These are phyloP conservation scores for Secale cereale DNA, from an alignment of 176 grass and related monocot species.

Conservation along the genomic window DNA sequence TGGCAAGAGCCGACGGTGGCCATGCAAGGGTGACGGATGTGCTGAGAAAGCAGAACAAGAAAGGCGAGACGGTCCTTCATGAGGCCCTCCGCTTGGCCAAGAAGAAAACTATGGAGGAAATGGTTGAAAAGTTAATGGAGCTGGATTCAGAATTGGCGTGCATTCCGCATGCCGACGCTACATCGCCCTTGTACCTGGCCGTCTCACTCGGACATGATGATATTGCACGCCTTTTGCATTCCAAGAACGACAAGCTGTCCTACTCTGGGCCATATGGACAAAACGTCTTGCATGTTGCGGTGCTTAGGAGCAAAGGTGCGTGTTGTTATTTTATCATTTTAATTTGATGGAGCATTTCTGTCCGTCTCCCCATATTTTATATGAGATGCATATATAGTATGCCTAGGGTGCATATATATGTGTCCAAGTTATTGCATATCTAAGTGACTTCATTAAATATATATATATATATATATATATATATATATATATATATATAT, in stretches of 20 bases:
- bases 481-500: too few species aligned
- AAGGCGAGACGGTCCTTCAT: not conserved
- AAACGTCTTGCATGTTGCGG: conserved; percentile 13
- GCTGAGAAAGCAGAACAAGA: not conserved
- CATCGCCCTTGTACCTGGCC: conserved; percentile 25
- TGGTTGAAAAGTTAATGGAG: not conserved
- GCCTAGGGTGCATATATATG: too few species aligned
- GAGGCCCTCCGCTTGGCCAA: not conserved
- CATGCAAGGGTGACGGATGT: not conserved
- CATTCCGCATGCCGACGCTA: not conserved
- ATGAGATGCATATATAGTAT: not conserved
- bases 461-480: too few species aligned
- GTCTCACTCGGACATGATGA: not conserved
- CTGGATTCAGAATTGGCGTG: not conserved
- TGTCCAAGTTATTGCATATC: too few species aligned
- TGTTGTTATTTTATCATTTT: not conserved
- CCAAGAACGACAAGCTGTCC: not conserved
- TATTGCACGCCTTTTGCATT: not conserved
- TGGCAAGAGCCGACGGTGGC: not conserved
- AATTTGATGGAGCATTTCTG: not conserved
- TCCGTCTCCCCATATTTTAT: not conserved
- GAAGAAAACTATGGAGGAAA: not conserved
- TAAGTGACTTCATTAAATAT: too few species aligned
- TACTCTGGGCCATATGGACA: conserved; percentile 18
- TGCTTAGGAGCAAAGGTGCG: not conserved